phyloP scores from a whole-genome alignment of 257 asterid species.

The Ehretia macrophylla region DNA sequence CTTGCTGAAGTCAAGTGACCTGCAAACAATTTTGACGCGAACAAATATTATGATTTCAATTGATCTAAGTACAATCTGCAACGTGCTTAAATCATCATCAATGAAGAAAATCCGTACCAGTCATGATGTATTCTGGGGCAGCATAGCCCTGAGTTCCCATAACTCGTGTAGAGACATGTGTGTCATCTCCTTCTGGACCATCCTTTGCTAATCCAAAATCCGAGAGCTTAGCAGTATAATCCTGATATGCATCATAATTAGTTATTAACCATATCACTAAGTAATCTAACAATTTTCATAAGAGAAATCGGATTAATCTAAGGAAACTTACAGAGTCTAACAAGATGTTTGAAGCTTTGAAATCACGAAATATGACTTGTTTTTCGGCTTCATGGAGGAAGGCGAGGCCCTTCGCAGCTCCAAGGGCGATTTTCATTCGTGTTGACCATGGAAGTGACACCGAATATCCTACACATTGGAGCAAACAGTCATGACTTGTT shows the following conservation, averaged over 20 bases:
- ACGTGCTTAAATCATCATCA: too few species aligned
- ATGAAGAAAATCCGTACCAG: conserved; percentile 35
- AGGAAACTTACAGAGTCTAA: conserved; percentile 59
- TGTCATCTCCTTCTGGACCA: conserved; percentile 91
- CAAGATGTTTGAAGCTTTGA: conserved; percentile 81
- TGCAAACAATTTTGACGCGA: conserved; percentile 9
- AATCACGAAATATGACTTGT: conserved; percentile 85
- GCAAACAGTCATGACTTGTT: not conserved
- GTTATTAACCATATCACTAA: not conserved
- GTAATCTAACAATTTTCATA: too few species aligned
- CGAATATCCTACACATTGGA: conserved; percentile 52
- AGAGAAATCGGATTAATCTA: too few species aligned
- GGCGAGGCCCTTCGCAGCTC: conserved; percentile 90
- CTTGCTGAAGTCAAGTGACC: conserved; percentile 91
- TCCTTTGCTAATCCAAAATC: conserved; percentile 91
- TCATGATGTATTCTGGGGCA: conserved; percentile 87
- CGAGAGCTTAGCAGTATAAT: conserved; percentile 74
- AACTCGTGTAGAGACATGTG: conserved; percentile 89
- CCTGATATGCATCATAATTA: conserved; percentile 30
- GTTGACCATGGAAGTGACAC: conserved; percentile 86
- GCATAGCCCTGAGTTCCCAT: conserved; percentile 96
- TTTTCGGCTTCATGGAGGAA: conserved; percentile 91
- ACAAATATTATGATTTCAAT: too few species aligned
- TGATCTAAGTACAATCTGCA: too few species aligned
- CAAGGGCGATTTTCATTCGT: conserved; percentile 80